Base-by-base conservation (phyloP, 176 grass and related monocot species). In the Oryza australiensis region DNA sequence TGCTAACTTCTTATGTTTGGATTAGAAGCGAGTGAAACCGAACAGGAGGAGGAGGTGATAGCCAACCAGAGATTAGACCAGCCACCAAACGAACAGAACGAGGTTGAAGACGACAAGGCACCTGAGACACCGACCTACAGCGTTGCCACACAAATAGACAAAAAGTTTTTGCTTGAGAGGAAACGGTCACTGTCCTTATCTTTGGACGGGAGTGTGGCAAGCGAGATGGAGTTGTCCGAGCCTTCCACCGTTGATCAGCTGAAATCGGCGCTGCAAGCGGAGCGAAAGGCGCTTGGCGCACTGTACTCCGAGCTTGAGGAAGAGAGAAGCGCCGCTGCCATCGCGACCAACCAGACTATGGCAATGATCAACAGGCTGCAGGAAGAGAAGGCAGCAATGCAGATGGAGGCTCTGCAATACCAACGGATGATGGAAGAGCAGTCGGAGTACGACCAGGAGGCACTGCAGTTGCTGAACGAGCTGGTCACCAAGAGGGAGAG, bases 311-410 rank as follows among this genome's bases (percentile, higher is more conserved):
- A 99, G 79, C 88, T 99, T 49, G 97, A 99, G 89, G 93, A 99
- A 65, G 97, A 99, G 87, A 89, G 97, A 86, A 96, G 67, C 83
- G 90, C 97, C 3, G 85, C 93, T 6, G 91, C 97, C 29, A 86
- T 99, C 28, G 90, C 97, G 32, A 88, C 97, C 8, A 96, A 87
- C 82, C 88, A 99, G 89, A 95, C 97, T 23, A 99, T 99, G 97
- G 97, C 97, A 41, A 96, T 96, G 97, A 99, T 99, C 82, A 99
- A 92, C 79, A 72, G 97, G 87, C 83, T 99, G 76, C 97, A 99
- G 88, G 93, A 99, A n/a, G 93, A 99, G 89, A 99, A 99, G 90
- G 97, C 97, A 24, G 93, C 97, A 16, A 96, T 99, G 97, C 90
- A 96, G 80, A 99, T 99, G 93, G 97, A 99, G 79, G 97, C 97